Percentiles rank a stretch among this genome's conserved stretches.
phyloP scores from a whole-genome alignment of 208 protist genomes.

The Wallacemonas collosoma region DNA sequence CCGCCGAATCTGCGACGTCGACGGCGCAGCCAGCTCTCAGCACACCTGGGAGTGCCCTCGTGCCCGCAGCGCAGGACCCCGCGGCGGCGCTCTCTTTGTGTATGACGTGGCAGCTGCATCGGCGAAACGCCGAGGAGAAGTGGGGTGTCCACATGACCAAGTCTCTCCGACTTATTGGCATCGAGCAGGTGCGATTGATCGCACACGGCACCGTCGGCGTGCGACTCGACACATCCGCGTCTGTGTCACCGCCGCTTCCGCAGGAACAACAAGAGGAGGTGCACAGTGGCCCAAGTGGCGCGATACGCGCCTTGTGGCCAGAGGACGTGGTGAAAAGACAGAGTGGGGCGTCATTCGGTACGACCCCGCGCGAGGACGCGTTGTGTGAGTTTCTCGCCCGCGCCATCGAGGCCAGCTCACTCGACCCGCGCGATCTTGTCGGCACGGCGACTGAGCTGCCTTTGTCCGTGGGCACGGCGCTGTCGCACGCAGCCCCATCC shows the following conservation, averaged over 20 bases:
- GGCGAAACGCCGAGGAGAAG: constrained; percentile 43
- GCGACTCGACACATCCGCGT: constrained; percentile 19
- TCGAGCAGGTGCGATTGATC: constrained; percentile 45
- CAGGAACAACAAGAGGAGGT: not conserved
- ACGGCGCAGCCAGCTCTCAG: not conserved
- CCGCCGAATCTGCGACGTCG: constrained; percentile 5
- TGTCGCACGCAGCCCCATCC: too few relatives aligned
- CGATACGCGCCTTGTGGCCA: too few relatives aligned
- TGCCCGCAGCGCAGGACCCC: too few relatives aligned
- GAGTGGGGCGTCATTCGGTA: too few relatives aligned
- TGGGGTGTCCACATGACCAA: constrained; percentile 76
- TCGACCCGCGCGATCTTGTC: not conserved
- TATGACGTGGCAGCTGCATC: constrained; percentile 50
- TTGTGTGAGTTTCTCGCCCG: not conserved
- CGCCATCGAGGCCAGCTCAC: not conserved
- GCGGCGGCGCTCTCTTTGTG: constrained; percentile 13
- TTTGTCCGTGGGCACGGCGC: not conserved
- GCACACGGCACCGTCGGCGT: constrained; percentile 4
- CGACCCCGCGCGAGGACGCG: not conserved
- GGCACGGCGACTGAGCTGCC: not conserved
- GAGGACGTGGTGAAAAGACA: too few relatives aligned
- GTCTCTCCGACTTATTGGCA: constrained; percentile 42
- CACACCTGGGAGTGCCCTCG: not conserved
- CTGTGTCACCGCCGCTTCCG: not conserved
- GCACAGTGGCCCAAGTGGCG: too few relatives aligned